A percentile compares a stretch with the other conserved stretches of the same genome.
These are phyloP conservation scores for Colletotrichum tropicicola DNA, from an alignment of 2,329 filamentous ascomycete species.

Conservation along the genomic window DNA sequence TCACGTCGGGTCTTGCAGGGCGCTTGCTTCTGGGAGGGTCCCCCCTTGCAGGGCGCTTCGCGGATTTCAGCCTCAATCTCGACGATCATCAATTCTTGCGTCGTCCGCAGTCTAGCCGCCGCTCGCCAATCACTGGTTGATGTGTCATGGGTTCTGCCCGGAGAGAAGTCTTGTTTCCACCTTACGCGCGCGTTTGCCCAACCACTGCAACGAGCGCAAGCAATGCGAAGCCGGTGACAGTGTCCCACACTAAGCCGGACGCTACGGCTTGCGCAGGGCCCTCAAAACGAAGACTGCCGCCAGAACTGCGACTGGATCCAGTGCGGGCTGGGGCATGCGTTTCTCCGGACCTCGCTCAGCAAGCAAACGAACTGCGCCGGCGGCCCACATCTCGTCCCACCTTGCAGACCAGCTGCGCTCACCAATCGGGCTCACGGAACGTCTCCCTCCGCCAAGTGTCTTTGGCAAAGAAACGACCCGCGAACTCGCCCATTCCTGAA, in stretches of 20 bases:
- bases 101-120: not conserved
- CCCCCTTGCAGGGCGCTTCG: conserved; percentile 14
- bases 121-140: not conserved
- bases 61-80: conserved; percentile 10
- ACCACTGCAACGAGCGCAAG: not conserved
- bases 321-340: not conserved
- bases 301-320: not conserved
- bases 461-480: not conserved
- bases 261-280: too few species aligned
- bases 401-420: not conserved
- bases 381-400: conserved; percentile 18
- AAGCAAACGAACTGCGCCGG: not conserved
- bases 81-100: not conserved
- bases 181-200: not conserved
- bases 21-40: not conserved
- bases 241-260: not conserved
- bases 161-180: not conserved
- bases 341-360: not conserved
- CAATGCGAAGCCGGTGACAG: too few species aligned
- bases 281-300: too few species aligned
- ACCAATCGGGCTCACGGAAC: conserved; percentile 15
- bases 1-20: conserved; percentile 9
- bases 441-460: conserved; percentile 6
- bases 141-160: not conserved
- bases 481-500: not conserved